Conservation (phyloP, 257 asterid genomes). For the Forsythia suspensa region DNA sequence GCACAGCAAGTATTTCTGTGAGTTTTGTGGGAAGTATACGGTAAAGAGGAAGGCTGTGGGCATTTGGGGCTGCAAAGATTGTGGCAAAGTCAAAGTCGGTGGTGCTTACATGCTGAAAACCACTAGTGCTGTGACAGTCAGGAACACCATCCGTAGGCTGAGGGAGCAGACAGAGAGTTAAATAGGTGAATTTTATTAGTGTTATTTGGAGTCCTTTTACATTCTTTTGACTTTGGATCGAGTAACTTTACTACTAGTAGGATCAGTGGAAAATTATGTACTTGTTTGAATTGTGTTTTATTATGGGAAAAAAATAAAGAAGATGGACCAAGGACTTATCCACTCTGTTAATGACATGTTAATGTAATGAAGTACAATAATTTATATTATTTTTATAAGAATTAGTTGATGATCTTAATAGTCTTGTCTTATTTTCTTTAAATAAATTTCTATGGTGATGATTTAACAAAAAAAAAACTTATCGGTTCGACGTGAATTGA, state of each 20-base stretch:
- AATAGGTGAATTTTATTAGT: background rate
- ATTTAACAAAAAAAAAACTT: no score
- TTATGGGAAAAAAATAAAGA: background rate
- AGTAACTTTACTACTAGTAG: background rate
- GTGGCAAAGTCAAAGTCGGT: constrained; percentile 65
- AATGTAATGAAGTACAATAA: no score
- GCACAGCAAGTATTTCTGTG: constrained; percentile 55
- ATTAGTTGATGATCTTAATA: no score
- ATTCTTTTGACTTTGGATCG: background rate
- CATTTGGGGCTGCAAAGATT: constrained; percentile 72
- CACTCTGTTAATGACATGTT: no score
- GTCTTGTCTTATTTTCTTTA: no score
- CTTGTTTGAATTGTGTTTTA: background rate
- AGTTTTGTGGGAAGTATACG: constrained; percentile 60
- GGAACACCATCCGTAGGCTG: constrained; percentile 73
- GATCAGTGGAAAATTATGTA: constrained; percentile 14
- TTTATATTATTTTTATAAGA: no score
- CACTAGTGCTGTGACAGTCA: constrained; percentile 65
- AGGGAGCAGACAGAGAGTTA: constrained; percentile 76
- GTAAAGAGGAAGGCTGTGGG: constrained; percentile 72
- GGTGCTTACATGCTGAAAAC: constrained; percentile 68
- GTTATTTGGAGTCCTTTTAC: background rate
- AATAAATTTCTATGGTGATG: no score
- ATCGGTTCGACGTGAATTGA: no score
- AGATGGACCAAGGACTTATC: no score